A percentile compares a stretch with the other conserved stretches of the same genome.
These are phyloP conservation scores for Graphiopsis chlorocephala DNA, from an alignment of 2,329 filamentous ascomycete genomes.

Conservation along the genomic window DNA sequence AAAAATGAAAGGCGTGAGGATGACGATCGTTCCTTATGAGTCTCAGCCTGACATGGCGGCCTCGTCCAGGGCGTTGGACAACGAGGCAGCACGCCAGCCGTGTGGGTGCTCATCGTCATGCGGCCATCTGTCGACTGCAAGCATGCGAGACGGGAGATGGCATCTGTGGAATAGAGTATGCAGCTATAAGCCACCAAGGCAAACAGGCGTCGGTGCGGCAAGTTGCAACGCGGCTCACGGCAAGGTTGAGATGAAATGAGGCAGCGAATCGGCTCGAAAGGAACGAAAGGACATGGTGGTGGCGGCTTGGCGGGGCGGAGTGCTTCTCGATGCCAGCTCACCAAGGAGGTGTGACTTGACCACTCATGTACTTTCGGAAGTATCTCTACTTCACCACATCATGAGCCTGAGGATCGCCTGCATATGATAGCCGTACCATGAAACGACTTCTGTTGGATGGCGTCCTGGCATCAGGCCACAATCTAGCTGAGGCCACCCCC, in stretches of 20 bases:
- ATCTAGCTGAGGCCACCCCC: not conserved
- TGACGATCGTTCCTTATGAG: not conserved
- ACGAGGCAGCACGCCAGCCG: not conserved
- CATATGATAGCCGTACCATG: not conserved
- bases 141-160: not conserved
- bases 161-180: not conserved
- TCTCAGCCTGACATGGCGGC: not conserved
- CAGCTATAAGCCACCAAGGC: constrained; percentile 3
- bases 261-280: constrained; percentile 6
- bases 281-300: not conserved
- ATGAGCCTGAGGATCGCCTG: not conserved
- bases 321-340: constrained; percentile 5
- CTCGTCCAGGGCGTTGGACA: not conserved
- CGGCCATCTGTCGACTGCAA: not conserved
- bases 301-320: not conserved
- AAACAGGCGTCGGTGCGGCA: not conserved
- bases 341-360: not conserved
- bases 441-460: not conserved
- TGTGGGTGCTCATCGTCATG: not conserved
- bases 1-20: not conserved
- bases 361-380: not conserved
- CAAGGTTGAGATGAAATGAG: not conserved
- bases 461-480: not conserved
- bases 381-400: not conserved
- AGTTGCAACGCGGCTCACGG: not conserved